These are phyloP conservation scores for Ustilago sp. DNA, from an alignment of 1,284 basidiomycete species.

Conservation along the genomic window DNA sequence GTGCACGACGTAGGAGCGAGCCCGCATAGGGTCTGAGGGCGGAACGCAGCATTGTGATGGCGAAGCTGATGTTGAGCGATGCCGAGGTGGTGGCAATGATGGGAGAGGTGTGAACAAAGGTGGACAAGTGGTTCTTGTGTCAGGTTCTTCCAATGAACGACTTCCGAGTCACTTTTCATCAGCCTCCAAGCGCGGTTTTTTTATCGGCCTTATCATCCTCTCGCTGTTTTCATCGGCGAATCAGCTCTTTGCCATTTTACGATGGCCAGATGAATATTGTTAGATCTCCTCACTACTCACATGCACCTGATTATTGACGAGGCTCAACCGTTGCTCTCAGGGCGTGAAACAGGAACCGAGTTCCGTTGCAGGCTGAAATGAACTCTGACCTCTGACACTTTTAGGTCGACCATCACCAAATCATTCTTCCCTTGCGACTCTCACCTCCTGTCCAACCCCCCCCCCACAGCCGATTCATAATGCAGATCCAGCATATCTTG, in stretches of 20 bases:
- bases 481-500: slow-evolving; percentile 22
- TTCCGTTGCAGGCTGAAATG: slow-evolving; percentile 24
- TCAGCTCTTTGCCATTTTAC: slow-evolving; percentile 14
- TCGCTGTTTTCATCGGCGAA: slow-evolving; percentile 38
- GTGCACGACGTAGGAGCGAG: slow-evolving; percentile 33
- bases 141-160: slow-evolving; percentile 3
- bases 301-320: neutral
- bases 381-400: slow-evolving; percentile 20
- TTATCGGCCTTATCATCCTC: slow-evolving; percentile 13
- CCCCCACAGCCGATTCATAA: slow-evolving; percentile 3
- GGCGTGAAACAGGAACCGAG: slow-evolving; percentile 13
- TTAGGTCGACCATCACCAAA: neutral
- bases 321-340: slow-evolving; percentile 18
- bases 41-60: slow-evolving; percentile 31
- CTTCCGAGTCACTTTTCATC: slow-evolving; percentile 33
- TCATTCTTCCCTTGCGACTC: neutral
- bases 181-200: slow-evolving; percentile 12
- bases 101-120: neutral
- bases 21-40: slow-evolving; percentile 26
- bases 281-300: neutral
- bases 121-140: slow-evolving; percentile 8
- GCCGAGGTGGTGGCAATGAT: neutral
- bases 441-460: neutral
- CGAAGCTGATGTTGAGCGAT: slow-evolving; percentile 5
- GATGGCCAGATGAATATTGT: neutral